phyloP scores from a whole-genome alignment of 1,139 yeast species.

The Nakaseomyces nivariensis region DNA sequence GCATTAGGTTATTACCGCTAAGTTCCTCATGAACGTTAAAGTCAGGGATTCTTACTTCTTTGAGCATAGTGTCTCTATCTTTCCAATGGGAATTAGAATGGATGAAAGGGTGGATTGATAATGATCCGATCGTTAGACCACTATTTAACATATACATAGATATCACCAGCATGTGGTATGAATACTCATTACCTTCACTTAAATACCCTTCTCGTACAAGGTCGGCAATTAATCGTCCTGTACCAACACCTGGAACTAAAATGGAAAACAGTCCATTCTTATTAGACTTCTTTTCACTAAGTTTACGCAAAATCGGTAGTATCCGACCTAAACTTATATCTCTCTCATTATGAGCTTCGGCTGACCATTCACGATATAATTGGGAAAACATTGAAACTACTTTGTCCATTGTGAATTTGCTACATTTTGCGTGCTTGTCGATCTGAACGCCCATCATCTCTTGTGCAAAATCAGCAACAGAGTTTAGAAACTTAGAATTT shows the following conservation, averaged over 20 bases:
- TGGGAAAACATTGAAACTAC: slow-evolving; percentile 56
- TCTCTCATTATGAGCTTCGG: slow-evolving; percentile 50
- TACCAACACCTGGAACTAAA: slow-evolving; percentile 76
- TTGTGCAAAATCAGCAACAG: slow-evolving; percentile 41
- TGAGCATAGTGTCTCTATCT: slow-evolving; percentile 37
- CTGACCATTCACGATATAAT: slow-evolving; percentile 67
- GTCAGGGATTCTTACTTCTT: slow-evolving; percentile 48
- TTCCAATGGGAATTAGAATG: slow-evolving; percentile 42
- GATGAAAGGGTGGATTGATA: slow-evolving; percentile 44
- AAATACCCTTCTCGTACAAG: slow-evolving; percentile 56
- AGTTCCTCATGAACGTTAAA: slow-evolving; percentile 36
- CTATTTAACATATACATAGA: slow-evolving; percentile 58
- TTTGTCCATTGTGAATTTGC: slow-evolving; percentile 48
- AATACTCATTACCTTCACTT: slow-evolving; percentile 80
- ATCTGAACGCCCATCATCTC: slow-evolving; percentile 44
- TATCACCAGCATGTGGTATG: slow-evolving; percentile 68
- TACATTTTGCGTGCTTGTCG: slow-evolving; percentile 39
- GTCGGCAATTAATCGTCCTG: slow-evolving; percentile 71
- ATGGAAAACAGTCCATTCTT: slow-evolving; percentile 31
- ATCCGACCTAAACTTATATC: slow-evolving; percentile 38
- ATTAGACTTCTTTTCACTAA: slow-evolving; percentile 18
- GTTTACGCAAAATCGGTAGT: slow-evolving; percentile 35
- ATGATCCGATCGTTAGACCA: slow-evolving; percentile 33
- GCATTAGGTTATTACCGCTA: slow-evolving; percentile 47
- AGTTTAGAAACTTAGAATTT: slow-evolving; percentile 41